These are phyloP conservation scores for Colletotrichum tofieldiae DNA, from an alignment of 2,329 filamentous ascomycete species.

Conservation along the genomic window DNA sequence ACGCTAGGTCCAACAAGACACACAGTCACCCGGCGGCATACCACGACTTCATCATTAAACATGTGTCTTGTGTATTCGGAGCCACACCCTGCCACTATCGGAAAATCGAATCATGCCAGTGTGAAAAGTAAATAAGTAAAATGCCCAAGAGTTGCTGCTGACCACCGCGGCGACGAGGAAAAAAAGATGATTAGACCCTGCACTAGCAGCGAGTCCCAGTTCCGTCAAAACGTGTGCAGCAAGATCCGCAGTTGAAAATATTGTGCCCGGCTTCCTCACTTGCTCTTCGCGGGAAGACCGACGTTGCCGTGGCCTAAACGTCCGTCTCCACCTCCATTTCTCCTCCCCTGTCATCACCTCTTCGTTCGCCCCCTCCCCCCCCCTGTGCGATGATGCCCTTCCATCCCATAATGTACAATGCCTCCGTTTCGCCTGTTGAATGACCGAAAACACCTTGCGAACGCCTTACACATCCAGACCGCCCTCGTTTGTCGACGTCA, in stretches of 20 bases:
- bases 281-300: background rate
- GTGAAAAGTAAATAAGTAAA: background rate
- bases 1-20: background rate
- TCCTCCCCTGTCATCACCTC: constrained; percentile 12
- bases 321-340: background rate
- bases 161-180: background rate
- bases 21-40: background rate
- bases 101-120: background rate
- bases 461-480: constrained; percentile 38
- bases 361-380: background rate
- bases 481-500: constrained; percentile 41
- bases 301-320: constrained; percentile 1
- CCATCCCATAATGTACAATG: constrained; percentile 41
- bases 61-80: background rate
- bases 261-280: constrained; percentile 2
- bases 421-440: constrained; percentile 42
- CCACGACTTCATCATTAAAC: constrained; percentile 9
- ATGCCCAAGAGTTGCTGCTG: constrained; percentile 12
- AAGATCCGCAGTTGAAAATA: constrained; percentile 19
- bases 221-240: constrained; percentile 23
- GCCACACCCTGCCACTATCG: constrained; percentile 3
- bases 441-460: constrained; percentile 39
- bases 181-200: constrained; percentile 7
- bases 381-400: constrained; percentile 2
- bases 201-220: constrained; percentile 6